Evolutionary conservation across 345 rosid genomes (phyloP).

Genomic region (Hibiscus mutabilis): DNA sequence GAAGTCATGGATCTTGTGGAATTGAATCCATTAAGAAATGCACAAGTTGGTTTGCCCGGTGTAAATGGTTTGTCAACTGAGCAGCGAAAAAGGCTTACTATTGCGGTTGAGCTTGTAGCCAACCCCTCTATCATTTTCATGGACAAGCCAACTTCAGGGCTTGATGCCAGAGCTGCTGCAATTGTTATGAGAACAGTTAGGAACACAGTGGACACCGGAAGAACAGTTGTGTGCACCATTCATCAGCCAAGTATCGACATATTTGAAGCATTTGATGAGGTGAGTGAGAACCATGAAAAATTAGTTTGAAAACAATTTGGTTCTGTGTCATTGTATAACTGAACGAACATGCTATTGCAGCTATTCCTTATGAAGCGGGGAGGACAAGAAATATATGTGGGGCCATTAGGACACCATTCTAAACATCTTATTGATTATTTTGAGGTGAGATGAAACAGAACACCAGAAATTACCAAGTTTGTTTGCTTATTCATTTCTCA

Average conservation of each 20-base stretch:
- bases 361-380: slow-evolving; percentile 65
- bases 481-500: not conserved
- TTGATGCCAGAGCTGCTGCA: slow-evolving; percentile 95
- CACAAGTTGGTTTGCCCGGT: slow-evolving; percentile 84
- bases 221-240: slow-evolving; percentile 91
- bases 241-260: slow-evolving; percentile 95
- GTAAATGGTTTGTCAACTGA: slow-evolving; percentile 78
- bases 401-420: slow-evolving; percentile 70
- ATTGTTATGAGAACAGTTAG: slow-evolving; percentile 89
- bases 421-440: slow-evolving; percentile 51
- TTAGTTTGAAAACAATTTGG: not conserved
- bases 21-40: slow-evolving; percentile 45
- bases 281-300: slow-evolving; percentile 26
- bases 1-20: slow-evolving; percentile 95
- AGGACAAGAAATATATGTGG: slow-evolving; percentile 74
- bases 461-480: not conserved
- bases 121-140: slow-evolving; percentile 89
- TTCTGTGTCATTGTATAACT: not conserved
- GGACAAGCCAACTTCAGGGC: slow-evolving; percentile 97
- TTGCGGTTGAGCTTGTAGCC: slow-evolving; percentile 89
- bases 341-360: slow-evolving; percentile 26
- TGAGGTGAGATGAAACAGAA: slow-evolving; percentile 35
- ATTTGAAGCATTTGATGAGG: slow-evolving; percentile 94
- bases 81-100: slow-evolving; percentile 85
- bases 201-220: slow-evolving; percentile 86